These are phyloP conservation scores for Oehlia diaphana DNA, from an alignment of 192 early-diverging fungal genomes.

Conservation along the genomic window DNA sequence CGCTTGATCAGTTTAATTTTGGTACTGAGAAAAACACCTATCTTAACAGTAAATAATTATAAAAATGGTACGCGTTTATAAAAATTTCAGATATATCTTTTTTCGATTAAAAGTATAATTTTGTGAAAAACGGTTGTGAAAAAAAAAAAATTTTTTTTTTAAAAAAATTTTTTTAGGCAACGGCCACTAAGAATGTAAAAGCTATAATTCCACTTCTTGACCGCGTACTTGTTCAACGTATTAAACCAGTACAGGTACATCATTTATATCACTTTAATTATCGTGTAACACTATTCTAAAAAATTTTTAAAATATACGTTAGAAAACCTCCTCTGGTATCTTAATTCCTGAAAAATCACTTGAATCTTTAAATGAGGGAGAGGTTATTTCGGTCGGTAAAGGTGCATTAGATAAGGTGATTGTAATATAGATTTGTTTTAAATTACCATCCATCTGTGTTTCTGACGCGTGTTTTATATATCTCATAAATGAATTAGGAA, in stretches of 20 bases:
- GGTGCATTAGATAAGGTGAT: slow-evolving; percentile 75
- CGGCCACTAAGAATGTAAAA: slow-evolving; percentile 55
- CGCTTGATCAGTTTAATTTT: no score
- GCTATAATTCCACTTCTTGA: slow-evolving; percentile 96
- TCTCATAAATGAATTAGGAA: slow-evolving; percentile 53
- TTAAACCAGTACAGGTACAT: slow-evolving; percentile 80
- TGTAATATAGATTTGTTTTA: background rate
- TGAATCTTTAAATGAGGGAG: slow-evolving; percentile 94
- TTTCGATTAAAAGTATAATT: background rate
- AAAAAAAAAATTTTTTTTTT: background rate
- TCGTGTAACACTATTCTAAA: background rate
- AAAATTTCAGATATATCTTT: background rate
- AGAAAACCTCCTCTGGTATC: slow-evolving; percentile 95
- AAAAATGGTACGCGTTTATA: slow-evolving; percentile 20
- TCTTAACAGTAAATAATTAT: background rate
- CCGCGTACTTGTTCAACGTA: slow-evolving; percentile 95
- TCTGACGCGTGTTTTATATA: slow-evolving; percentile 3
- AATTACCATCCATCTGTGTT: background rate
- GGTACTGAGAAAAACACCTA: background rate
- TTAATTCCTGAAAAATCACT: slow-evolving; percentile 99
- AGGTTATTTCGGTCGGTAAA: slow-evolving; percentile 93
- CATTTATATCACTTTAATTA: background rate
- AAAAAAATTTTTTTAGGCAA: slow-evolving; percentile 26
- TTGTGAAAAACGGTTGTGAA: background rate
- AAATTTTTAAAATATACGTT: slow-evolving; percentile 9